Conservation (phyloP, 1,139 yeast genomes). For the Protomyces inouyei region DNA sequence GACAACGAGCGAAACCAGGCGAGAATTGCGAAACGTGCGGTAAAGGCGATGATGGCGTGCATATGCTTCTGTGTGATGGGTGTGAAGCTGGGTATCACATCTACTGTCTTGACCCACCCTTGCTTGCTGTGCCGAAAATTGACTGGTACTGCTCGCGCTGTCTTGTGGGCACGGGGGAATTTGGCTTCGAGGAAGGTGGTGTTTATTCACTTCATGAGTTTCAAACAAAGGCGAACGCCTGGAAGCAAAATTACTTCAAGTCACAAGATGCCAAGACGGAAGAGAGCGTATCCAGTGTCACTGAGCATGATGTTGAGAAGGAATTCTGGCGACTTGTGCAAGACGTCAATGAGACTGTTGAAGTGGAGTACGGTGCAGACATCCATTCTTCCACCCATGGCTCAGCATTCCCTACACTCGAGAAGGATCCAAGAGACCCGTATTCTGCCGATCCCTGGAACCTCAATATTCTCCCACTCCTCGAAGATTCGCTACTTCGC, state of each 20-base stretch:
- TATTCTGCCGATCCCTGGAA: constrained; percentile 60
- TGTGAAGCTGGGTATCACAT: constrained; percentile 68
- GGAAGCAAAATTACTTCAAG: constrained; percentile 42
- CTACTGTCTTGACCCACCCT: constrained; percentile 56
- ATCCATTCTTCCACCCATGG: constrained; percentile 47
- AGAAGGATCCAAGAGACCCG: constrained; percentile 36
- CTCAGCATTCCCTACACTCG: constrained; percentile 50
- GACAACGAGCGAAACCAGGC: constrained; percentile 27
- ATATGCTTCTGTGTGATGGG: constrained; percentile 62
- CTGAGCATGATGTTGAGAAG: constrained; percentile 37
- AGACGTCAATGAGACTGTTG: constrained; percentile 41
- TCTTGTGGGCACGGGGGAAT: constrained; percentile 78
- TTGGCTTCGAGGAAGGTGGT: constrained; percentile 77
- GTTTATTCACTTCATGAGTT: constrained; percentile 60
- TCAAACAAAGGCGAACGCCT: constrained; percentile 53
- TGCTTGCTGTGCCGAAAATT: constrained; percentile 49
- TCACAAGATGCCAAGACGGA: constrained; percentile 18
- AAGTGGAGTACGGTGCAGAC: constrained; percentile 51
- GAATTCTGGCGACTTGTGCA: constrained; percentile 44
- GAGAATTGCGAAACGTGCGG: constrained; percentile 46
- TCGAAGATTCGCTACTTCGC: constrained; percentile 52
- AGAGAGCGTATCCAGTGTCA: constrained; percentile 17
- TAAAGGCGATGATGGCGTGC: constrained; percentile 47
- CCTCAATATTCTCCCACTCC: constrained; percentile 57
- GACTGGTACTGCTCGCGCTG: constrained; percentile 82